phyloP scores from a whole-genome alignment of 2,329 filamentous ascomycete species.

The Sporothrix variecibatus region DNA sequence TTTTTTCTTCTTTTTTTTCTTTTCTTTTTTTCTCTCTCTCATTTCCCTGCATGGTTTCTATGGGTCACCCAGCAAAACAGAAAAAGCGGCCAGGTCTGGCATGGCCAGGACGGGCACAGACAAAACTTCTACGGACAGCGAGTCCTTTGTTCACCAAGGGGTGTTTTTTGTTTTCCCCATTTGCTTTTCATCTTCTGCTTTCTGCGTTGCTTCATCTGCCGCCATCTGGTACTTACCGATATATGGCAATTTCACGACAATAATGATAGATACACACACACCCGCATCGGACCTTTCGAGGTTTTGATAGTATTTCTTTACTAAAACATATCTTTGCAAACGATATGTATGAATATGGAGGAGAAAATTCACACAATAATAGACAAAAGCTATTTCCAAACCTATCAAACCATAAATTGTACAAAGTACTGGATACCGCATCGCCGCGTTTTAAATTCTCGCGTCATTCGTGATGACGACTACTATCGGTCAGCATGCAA shows the following conservation, averaged over 20 bases:
- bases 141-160: background rate
- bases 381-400: background rate
- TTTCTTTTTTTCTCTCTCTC: background rate
- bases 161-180: background rate
- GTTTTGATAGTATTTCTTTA: background rate
- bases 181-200: background rate
- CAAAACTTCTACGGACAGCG: background rate
- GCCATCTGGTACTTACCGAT: background rate
- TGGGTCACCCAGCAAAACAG: background rate
- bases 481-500: background rate
- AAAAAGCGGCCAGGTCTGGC: background rate
- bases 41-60: background rate
- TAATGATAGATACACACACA: slow-evolving; percentile 19
- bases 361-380: background rate
- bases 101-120: background rate
- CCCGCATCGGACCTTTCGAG: background rate
- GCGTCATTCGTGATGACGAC: background rate
- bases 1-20: background rate
- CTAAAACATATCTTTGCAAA: background rate
- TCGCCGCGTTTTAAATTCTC: background rate
- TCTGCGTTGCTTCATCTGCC: background rate
- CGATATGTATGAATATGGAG: background rate
- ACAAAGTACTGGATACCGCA: background rate
- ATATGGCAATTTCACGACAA: slow-evolving; percentile 3
- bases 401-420: background rate